These are phyloP conservation scores for Phaeosphaeriaceae sp. DNA, from an alignment of 2,329 filamentous ascomycete species.

Conservation along the genomic window DNA sequence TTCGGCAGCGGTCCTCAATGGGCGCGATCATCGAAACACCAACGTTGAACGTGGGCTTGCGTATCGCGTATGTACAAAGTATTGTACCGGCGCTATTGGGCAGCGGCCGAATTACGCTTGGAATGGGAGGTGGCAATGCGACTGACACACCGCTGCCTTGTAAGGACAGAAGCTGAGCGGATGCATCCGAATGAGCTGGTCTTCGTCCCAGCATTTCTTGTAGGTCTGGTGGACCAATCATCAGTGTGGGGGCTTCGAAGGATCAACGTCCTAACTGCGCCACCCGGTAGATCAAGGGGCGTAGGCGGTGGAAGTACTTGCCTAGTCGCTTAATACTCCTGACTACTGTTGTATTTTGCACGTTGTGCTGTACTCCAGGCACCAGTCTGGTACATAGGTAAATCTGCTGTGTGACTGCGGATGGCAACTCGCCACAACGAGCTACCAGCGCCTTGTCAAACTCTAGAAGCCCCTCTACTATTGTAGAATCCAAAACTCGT, in stretches of 20 bases:
- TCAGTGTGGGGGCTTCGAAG: neutral
- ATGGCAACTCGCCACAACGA: neutral
- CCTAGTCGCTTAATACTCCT: neutral
- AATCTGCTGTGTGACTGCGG: neutral
- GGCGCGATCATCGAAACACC: slow-evolving; percentile 7
- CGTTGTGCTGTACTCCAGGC: neutral
- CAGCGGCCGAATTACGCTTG: neutral
- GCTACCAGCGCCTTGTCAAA: neutral
- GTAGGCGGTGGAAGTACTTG: neutral
- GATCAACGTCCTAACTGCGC: neutral
- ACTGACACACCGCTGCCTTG: neutral
- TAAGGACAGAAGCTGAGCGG: neutral
- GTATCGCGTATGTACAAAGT: neutral
- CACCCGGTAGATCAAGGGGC: neutral
- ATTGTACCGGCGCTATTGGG: neutral
- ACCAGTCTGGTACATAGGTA: neutral
- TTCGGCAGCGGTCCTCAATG: neutral
- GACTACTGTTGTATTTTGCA: neutral
- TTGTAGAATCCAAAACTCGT: neutral
- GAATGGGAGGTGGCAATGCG: slow-evolving; percentile 8
- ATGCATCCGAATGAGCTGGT: neutral
- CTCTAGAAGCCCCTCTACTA: neutral
- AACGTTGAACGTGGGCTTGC: neutral
- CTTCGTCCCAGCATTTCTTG: neutral
- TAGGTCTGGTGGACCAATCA: neutral